Base-by-base conservation (phyloP, 768 basidiomycete genomes). In the Leucocoprinus sp. region DNA sequence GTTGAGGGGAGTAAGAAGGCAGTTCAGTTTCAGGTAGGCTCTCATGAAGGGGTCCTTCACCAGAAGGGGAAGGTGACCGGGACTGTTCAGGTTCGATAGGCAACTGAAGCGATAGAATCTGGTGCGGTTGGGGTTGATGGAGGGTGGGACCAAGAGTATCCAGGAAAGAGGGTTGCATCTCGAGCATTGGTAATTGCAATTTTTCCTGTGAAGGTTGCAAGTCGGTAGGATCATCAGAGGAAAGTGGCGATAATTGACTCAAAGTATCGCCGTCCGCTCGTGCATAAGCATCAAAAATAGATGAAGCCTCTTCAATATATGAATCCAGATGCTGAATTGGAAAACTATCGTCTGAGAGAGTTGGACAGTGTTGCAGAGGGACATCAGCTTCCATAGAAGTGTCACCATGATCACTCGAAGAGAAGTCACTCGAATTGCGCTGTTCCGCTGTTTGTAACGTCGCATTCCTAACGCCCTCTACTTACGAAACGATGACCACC, bases 231-330 rank as follows among this genome's bases (percentile, higher is more conserved):
- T 56, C 53, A 21, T 43, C 8, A 41, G 37, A 24, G 12, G 49
- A 48, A 38, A 58, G 54, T 22, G 61, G 56, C 24, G 69, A 64
- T 28, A 62, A 54, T n/a, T 54, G 54, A 15, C 41, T 22, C 17
- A 63, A 63, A 2, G 17, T 23, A 8, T 78, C 75, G 5, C 80
- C 75, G 6, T 80, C 80, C 34, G 73, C 72, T 33, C 68, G 61
- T 17, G 67, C 77, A 57, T 97, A 95, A 8, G 89, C 76, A 54
- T 93, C 92, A 57, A 84, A 90, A 50, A 95, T 93, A 28, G 74
- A 31, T n/a, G 31, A 75, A 3, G 79, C 64, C 52, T 93, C 91
- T 50, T 90, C 88, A 48, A 80, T 84, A 55, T 82, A 90, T 1
- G 85, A 84, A 35, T 88, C 80, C 1, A 85, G 84, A 41, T 83